Conservation (phyloP, 805 yeast species). For the Saturnispora zaruensis region DNA sequence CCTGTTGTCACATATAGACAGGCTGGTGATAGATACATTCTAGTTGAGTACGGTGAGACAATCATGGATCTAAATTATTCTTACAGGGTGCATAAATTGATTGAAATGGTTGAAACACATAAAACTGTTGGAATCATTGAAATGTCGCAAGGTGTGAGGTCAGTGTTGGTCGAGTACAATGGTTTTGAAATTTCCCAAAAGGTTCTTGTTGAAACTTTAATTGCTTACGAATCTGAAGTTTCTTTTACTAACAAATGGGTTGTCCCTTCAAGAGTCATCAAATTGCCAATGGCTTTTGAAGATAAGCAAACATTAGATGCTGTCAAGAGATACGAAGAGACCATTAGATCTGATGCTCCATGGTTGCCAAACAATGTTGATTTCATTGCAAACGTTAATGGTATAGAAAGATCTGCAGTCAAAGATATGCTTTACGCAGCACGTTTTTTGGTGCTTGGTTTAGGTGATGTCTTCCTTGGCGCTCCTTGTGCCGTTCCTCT, state of each 20-base stretch:
- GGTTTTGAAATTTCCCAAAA: constrained; percentile 54
- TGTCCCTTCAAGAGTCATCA: constrained; percentile 73
- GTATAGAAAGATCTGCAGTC: constrained; percentile 65
- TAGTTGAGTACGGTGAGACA: constrained; percentile 90
- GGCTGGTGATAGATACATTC: constrained; percentile 91
- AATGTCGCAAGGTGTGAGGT: constrained; percentile 96
- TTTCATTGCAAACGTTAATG: constrained; percentile 84
- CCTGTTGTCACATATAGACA: constrained; percentile 84
- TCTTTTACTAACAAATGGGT: constrained; percentile 73
- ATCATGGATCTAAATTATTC: constrained; percentile 75
- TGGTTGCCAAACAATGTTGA: constrained; percentile 98
- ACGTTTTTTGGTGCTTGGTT: constrained; percentile 82
- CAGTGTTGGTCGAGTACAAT: constrained; percentile 82
- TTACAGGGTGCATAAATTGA: constrained; percentile 78
- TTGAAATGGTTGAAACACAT: constrained; percentile 57
- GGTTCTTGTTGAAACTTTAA: constrained; percentile 51
- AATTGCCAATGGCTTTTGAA: constrained; percentile 94
- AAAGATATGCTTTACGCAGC: constrained; percentile 83
- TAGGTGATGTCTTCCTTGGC: constrained; percentile 95
- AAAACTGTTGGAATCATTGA: constrained; percentile 78
- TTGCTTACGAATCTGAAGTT: constrained; percentile 70
- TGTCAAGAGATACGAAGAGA: constrained; percentile 84
- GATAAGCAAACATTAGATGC: constrained; percentile 84
- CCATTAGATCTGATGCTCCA: constrained; percentile 88
- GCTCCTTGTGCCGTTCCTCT: constrained; percentile 98